Conservation (phyloP, 345 rosid genomes). For the Eucalyptus pauciflora region DNA sequence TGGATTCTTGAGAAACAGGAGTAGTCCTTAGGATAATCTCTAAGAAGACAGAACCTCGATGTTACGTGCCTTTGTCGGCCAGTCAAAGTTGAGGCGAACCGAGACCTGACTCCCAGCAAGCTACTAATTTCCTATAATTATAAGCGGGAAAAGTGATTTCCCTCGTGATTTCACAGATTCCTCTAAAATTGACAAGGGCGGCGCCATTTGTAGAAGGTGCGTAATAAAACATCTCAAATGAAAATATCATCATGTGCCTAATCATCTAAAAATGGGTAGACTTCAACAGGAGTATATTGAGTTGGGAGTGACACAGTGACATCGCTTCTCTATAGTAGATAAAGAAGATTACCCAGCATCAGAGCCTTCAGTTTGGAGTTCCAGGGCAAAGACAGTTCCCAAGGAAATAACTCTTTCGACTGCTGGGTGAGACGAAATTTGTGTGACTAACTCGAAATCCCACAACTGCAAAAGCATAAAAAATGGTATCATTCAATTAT, state of each 20-base stretch:
- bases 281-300: neutral
- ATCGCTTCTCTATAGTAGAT: neutral
- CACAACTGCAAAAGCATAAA: constrained; percentile 49
- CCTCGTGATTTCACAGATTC: neutral
- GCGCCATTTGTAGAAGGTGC: neutral
- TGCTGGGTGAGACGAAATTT: constrained; percentile 58
- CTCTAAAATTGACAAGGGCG: neutral
- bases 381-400: constrained; percentile 73
- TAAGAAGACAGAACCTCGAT: neutral
- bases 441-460: constrained; percentile 50
- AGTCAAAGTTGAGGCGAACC: neutral
- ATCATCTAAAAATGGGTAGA: neutral
- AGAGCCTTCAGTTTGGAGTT: constrained; percentile 51
- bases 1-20: neutral
- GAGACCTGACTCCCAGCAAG: neutral
- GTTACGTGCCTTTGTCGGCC: neutral
- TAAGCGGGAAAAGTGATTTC: neutral
- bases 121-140: neutral
- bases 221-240: neutral
- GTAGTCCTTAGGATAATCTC: neutral
- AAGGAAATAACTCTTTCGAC: constrained; percentile 68
- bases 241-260: neutral
- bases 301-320: neutral
- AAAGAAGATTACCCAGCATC: constrained; percentile 54
- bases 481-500: neutral